Conservation (phyloP, 495 filamentous ascomycete species). For the Trypethelium eluteriae region DNA sequence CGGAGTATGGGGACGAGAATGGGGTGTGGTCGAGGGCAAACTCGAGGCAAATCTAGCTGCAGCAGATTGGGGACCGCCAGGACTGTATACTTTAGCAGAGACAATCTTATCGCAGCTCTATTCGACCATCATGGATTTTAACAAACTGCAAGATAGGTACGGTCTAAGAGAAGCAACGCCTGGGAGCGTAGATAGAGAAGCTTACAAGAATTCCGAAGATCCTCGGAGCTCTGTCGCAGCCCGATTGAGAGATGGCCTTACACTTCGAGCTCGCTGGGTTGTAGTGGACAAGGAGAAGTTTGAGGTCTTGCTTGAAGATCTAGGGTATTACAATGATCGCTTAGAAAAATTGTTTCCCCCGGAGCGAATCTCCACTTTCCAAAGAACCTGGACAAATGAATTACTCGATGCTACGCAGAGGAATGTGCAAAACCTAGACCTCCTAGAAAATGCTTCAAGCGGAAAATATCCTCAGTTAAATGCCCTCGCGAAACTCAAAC, state of each 20-base stretch:
- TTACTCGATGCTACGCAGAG: slow-evolving; percentile 30
- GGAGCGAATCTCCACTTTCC: slow-evolving; percentile 28
- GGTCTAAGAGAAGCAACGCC: slow-evolving; percentile 30
- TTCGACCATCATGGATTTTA: slow-evolving; percentile 35
- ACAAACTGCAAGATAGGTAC: slow-evolving; percentile 36
- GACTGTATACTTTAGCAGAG: slow-evolving; percentile 27
- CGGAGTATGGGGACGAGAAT: slow-evolving; percentile 35
- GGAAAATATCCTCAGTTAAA: slow-evolving; percentile 34
- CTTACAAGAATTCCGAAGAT: slow-evolving; percentile 17
- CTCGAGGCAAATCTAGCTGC: slow-evolving; percentile 30
- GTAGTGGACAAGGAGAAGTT: slow-evolving; percentile 39
- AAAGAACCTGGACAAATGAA: slow-evolving; percentile 35
- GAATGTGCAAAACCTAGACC: slow-evolving; percentile 27
- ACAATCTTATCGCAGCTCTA: slow-evolving; percentile 32
- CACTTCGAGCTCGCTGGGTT: slow-evolving; percentile 35
- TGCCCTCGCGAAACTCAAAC: slow-evolving; percentile 32
- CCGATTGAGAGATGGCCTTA: slow-evolving; percentile 23
- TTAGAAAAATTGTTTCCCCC: slow-evolving; percentile 37
- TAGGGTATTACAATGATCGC: slow-evolving; percentile 38
- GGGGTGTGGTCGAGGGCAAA: slow-evolving; percentile 36
- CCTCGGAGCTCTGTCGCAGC: slow-evolving; percentile 3
- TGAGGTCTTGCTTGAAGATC: slow-evolving; percentile 30
- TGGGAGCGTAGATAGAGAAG: slow-evolving; percentile 20
- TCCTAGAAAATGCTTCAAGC: slow-evolving; percentile 32
- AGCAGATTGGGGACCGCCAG: slow-evolving; percentile 23